phyloP scores from a whole-genome alignment of 2,329 filamentous ascomycete species.

The Calonectria ilicicola region DNA sequence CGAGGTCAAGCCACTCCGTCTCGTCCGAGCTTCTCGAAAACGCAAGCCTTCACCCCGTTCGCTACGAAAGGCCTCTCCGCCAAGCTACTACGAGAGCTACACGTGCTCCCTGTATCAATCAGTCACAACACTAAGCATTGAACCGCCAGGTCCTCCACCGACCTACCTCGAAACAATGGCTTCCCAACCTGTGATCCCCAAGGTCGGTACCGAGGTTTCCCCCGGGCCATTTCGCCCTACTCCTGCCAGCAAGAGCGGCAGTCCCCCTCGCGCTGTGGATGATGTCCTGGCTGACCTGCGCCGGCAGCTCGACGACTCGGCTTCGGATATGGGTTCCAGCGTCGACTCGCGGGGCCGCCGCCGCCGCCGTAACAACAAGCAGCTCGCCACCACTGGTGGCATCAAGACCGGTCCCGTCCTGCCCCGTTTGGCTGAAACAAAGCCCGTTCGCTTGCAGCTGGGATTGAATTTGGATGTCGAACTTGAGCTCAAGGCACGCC shows the following conservation, averaged over 20 bases:
- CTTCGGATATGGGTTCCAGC: conserved; percentile 33
- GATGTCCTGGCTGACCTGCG: conserved; percentile 34
- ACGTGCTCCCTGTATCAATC: conserved; percentile 28
- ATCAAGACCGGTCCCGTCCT: conserved; percentile 33
- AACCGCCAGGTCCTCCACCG: conserved; percentile 28
- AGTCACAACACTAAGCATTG: conserved; percentile 31
- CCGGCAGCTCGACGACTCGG: conserved; percentile 35
- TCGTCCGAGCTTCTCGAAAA: conserved; percentile 32
- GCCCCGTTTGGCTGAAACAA: conserved; percentile 33
- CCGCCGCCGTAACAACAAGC: conserved; percentile 36
- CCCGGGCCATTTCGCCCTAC: conserved; percentile 12
- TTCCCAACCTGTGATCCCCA: conserved; percentile 30
- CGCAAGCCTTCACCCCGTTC: conserved; percentile 2
- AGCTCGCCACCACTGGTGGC: conserved; percentile 29
- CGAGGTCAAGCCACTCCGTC: conserved; percentile 35
- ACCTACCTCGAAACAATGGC: conserved; percentile 32
- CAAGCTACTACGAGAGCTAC: conserved; percentile 32
- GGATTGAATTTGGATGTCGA: conserved; percentile 36
- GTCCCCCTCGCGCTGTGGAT: conserved; percentile 26
- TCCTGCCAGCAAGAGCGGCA: conserved; percentile 18
- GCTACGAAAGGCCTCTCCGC: conserved; percentile 16
- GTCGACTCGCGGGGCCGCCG: conserved; percentile 34
- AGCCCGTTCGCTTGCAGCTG: conserved; percentile 34
- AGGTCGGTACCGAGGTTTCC: conserved; percentile 29
- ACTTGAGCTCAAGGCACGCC: conserved; percentile 32